Evolutionary conservation across 805 yeast genomes (phyloP).

Genomic region (Saccharomyces jurei): DNA sequence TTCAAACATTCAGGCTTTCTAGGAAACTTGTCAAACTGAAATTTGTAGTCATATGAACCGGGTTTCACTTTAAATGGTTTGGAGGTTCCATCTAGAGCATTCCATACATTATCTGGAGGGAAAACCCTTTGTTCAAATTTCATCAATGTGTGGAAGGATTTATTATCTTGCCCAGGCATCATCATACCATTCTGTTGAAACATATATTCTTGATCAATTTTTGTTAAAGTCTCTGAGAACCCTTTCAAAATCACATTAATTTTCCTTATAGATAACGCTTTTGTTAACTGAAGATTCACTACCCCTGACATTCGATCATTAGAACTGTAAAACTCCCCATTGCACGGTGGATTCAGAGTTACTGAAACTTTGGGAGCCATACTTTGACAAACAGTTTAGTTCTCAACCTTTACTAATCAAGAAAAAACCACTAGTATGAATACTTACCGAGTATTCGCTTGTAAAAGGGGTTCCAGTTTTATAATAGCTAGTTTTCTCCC

Average conservation of each 20-base stretch:
- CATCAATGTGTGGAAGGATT: slow-evolving; percentile 21
- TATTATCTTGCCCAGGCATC: slow-evolving; percentile 23
- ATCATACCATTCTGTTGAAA: slow-evolving; percentile 19
- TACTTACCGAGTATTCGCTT: not conserved
- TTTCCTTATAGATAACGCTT: slow-evolving; percentile 21
- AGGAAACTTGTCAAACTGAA: slow-evolving; percentile 22
- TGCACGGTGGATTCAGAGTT: slow-evolving; percentile 18
- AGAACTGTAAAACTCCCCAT: slow-evolving; percentile 25
- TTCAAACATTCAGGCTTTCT: slow-evolving; percentile 21
- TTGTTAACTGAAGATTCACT: slow-evolving; percentile 18
- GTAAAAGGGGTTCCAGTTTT: not conserved
- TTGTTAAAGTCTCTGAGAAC: slow-evolving; percentile 22
- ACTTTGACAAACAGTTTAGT: not conserved
- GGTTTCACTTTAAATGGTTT: slow-evolving; percentile 26
- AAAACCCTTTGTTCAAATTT: slow-evolving; percentile 19
- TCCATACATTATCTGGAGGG: slow-evolving; percentile 29
- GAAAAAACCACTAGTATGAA: not conserved
- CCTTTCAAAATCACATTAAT: slow-evolving; percentile 49
- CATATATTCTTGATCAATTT: slow-evolving; percentile 16
- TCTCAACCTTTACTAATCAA: not conserved
- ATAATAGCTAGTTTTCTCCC: not conserved
- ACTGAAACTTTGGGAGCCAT: slow-evolving; percentile 22
- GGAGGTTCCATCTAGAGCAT: slow-evolving; percentile 22
- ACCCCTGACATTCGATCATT: slow-evolving; percentile 24
- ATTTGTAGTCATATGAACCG: slow-evolving; percentile 22